Evolutionary conservation across 768 basidiomycete species (phyloP).

Genomic region (Pisolithus orientalis): DNA sequence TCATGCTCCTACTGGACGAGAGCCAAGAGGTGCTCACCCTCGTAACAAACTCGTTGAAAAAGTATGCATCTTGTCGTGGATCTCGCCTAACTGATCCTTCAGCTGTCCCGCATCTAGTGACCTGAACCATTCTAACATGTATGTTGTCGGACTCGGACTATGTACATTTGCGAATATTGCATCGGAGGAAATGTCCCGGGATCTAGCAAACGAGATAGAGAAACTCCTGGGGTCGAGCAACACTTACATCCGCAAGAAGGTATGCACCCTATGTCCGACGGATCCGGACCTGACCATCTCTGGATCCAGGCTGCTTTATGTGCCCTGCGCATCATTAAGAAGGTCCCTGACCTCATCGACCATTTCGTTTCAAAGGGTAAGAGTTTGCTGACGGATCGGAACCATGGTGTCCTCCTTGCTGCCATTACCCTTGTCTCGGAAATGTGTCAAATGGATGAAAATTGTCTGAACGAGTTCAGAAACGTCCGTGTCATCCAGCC

Average conservation of each 20-base stretch:
- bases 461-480: constrained; percentile 78
- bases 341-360: constrained; percentile 92
- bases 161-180: constrained; percentile 99
- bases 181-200: constrained; percentile 98
- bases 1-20: constrained; percentile 96
- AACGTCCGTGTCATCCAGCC: constrained; percentile 48
- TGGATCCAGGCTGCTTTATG: constrained; percentile 82
- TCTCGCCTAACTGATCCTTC: neutral
- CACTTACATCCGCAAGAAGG: constrained; percentile 99
- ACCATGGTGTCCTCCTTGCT: constrained; percentile 93
- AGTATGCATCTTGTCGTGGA: constrained; percentile 45
- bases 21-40: constrained; percentile 96
- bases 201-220: constrained; percentile 96
- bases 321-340: constrained; percentile 88
- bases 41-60: constrained; percentile 97
- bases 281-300: neutral
- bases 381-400: constrained; percentile 87
- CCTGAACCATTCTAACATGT: constrained; percentile 99
- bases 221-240: constrained; percentile 96
- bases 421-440: constrained; percentile 93
- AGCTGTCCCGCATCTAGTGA: constrained; percentile 51
- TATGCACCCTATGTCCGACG: constrained; percentile 20
- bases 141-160: constrained; percentile 92
- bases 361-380: constrained; percentile 88
- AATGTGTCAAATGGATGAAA: constrained; percentile 79